Conservation (phyloP, 805 yeast genomes). For the Teunomyces aglyptinius region DNA sequence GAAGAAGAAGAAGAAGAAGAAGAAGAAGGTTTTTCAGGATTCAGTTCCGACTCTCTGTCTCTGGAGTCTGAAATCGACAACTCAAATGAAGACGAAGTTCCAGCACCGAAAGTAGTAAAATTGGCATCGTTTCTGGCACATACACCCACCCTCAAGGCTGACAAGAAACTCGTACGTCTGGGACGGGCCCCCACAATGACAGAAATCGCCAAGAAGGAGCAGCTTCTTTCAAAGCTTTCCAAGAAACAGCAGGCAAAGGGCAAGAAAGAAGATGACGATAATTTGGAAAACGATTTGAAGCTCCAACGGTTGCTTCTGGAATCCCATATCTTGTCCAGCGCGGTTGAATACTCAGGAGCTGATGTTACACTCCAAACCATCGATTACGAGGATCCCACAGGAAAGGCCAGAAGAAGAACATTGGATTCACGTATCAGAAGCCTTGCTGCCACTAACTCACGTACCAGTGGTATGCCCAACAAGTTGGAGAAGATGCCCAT, state of each 20-base stretch:
- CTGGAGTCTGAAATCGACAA: constrained; percentile 15
- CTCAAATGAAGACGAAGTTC: constrained; percentile 9
- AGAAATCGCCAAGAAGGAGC: constrained; percentile 27
- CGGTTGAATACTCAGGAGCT: constrained; percentile 57
- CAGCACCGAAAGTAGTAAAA: constrained; percentile 48
- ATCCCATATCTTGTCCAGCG: constrained; percentile 59
- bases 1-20: constrained; percentile 15
- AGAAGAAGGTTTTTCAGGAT: not conserved
- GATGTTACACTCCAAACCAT: constrained; percentile 62
- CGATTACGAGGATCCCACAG: constrained; percentile 61
- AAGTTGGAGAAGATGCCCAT: constrained; percentile 82
- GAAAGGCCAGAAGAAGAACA: constrained; percentile 66
- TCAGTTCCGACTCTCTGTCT: not conserved
- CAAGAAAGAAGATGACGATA: constrained; percentile 44
- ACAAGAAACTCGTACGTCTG: constrained; percentile 51
- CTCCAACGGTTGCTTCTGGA: constrained; percentile 68
- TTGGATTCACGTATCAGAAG: constrained; percentile 55
- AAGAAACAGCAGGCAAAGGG: constrained; percentile 35
- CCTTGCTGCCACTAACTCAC: constrained; percentile 41
- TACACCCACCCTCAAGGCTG: constrained; percentile 37
- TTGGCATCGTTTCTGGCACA: constrained; percentile 31
- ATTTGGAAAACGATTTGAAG: constrained; percentile 68
- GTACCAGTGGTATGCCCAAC: constrained; percentile 41
- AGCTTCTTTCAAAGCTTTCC: constrained; percentile 23
- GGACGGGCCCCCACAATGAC: constrained; percentile 59